Percentiles rank a stretch among this genome's conserved stretches.
Evolutionary conservation across 768 basidiomycete genomes (phyloP).

Genomic region (Macrolepiota albuminosa): DNA sequence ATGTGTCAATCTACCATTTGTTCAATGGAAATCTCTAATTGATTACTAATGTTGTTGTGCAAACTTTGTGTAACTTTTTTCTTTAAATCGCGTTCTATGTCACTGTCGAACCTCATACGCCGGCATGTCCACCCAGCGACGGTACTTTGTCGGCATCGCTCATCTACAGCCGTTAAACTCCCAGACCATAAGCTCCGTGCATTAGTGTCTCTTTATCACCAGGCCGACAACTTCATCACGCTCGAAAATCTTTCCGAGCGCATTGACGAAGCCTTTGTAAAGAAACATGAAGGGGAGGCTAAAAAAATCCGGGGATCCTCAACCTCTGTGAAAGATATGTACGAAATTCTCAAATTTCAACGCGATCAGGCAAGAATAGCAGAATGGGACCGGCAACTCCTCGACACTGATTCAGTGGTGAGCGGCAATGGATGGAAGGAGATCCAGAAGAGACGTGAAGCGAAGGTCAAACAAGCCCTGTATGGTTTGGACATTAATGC

Average conservation of each 20-base stretch:
- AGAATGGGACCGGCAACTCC: constrained; percentile 29
- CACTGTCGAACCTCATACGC: constrained; percentile 11
- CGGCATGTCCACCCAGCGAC: constrained; percentile 6
- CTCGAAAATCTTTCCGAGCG: constrained; percentile 56
- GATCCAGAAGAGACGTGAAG: constrained; percentile 27
- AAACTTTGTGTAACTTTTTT: not conserved
- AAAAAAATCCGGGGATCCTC: not conserved
- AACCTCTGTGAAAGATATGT: constrained; percentile 15
- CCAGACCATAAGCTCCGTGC: constrained; percentile 62
- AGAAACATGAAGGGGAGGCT: not conserved
- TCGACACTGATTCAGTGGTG: too few relatives aligned
- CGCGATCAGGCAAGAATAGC: constrained; percentile 31
- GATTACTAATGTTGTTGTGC: not conserved
- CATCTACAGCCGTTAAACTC: constrained; percentile 27
- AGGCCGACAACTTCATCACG: constrained; percentile 67
- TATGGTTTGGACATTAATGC: constrained; percentile 39
- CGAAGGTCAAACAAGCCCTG: constrained; percentile 44
- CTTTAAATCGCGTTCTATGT: constrained; percentile 7
- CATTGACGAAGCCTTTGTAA: constrained; percentile 60
- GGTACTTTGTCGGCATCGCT: constrained; percentile 15
- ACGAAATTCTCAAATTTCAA: constrained; percentile 17
- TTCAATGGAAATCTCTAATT: not conserved
- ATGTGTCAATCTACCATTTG: not conserved
- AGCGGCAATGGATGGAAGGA: constrained; percentile 22
- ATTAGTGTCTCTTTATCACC: constrained; percentile 75